Conservation (phyloP, 441 rosid genomes). For the Syzygium syzygioides region DNA sequence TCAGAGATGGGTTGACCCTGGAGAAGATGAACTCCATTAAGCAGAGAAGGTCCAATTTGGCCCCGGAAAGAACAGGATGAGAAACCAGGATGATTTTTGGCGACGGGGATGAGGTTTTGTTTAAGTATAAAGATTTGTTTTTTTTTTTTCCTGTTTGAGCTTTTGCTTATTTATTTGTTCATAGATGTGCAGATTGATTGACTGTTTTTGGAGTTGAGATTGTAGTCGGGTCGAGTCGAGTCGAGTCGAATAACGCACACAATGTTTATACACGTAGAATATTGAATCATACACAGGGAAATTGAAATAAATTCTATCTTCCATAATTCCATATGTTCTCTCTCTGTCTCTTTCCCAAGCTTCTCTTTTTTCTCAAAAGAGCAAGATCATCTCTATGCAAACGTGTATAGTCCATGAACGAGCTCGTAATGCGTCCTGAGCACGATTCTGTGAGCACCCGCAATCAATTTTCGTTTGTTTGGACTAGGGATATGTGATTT, state of each 20-base stretch:
- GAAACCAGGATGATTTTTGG: neutral
- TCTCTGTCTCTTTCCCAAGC: neutral
- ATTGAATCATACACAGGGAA: neutral
- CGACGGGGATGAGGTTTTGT: neutral
- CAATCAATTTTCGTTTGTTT: neutral
- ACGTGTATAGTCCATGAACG: neutral
- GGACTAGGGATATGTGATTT: neutral
- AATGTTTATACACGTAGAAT: neutral
- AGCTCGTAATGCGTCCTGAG: neutral
- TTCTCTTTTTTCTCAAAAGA: neutral
- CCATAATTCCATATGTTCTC: neutral
- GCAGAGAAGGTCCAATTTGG: slow-evolving; percentile 53
- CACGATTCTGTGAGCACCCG: neutral
- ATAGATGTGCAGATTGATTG: neutral
- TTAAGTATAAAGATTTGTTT: neutral
- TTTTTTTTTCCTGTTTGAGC: neutral
- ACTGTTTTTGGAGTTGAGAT: neutral
- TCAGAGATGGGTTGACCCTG: slow-evolving; percentile 67
- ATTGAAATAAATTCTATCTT: neutral
- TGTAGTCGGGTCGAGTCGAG: neutral
- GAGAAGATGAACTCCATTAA: slow-evolving; percentile 67
- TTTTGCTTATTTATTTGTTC: neutral
- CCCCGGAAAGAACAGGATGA: slow-evolving; percentile 19
- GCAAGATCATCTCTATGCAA: neutral
- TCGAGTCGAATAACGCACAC: neutral